Percentiles rank a stretch among this genome's conserved stretches.
Conservation (phyloP, 2,329 filamentous ascomycete genomes). For the Arthrobotrys conoides region DNA sequence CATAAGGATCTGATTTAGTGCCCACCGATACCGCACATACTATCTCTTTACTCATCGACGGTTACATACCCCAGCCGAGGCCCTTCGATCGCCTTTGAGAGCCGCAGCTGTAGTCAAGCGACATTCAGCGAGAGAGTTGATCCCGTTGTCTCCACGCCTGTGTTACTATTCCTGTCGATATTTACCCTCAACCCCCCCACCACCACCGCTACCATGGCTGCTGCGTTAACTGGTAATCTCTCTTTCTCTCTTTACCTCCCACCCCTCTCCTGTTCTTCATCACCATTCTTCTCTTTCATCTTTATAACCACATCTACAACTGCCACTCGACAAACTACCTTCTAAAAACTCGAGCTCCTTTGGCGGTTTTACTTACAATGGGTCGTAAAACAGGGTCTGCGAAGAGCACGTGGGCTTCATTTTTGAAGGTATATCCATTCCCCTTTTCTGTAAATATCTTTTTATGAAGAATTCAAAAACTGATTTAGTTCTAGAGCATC, state of each 20-base stretch:
- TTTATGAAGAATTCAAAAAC: neutral
- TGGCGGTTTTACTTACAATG: slow-evolving; percentile 60
- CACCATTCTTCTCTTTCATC: neutral
- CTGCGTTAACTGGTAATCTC: slow-evolving; percentile 49
- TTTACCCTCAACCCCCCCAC: neutral
- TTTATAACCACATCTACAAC: neutral
- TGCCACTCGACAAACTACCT: neutral
- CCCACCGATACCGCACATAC: neutral
- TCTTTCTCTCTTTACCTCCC: neutral
- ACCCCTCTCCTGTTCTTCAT: neutral
- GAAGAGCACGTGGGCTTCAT: slow-evolving; percentile 63
- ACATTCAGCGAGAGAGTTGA: slow-evolving; percentile 25
- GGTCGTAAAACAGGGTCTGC: slow-evolving; percentile 62
- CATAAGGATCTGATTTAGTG: too few relatives aligned
- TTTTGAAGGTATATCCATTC: slow-evolving; percentile 62
- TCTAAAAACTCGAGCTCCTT: neutral
- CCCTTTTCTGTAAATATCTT: slow-evolving; percentile 13
- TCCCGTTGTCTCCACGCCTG: neutral
- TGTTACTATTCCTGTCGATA: neutral
- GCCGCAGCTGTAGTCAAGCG: slow-evolving; percentile 13
- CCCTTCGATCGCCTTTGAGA: slow-evolving; percentile 16
- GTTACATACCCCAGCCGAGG: too few relatives aligned
- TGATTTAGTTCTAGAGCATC: slow-evolving; percentile 40
- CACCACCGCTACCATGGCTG: slow-evolving; percentile 27
- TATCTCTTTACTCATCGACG: neutral